Base-by-base conservation (phyloP, 306 rosid genomes). In the Fragaria iinumae region DNA sequence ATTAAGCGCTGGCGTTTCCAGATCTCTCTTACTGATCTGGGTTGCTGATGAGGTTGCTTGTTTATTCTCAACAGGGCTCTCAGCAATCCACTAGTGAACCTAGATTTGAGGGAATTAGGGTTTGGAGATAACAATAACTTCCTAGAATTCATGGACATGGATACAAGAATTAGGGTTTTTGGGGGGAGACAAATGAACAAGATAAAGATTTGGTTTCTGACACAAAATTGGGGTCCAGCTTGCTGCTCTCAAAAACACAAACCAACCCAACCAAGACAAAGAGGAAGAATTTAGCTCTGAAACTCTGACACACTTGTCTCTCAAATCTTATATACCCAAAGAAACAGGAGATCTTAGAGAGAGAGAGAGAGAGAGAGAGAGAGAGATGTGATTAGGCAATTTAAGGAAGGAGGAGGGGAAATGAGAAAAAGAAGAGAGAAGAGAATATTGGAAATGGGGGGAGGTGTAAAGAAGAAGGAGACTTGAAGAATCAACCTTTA, bases 391-490 rank as follows among this genome's bases (percentile, higher is more conserved):
- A 79, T 25, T 12, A 16, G 66, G 62, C 29, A 38, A 49, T 17
- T 75, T 68, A 52, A 44, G 25, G 75, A 74, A 16, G 75, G 47
- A 21, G 12, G 49, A 10, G 32, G 34, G 38, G 48, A 25, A 63
- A 74, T 27, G 63, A 67, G 65, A 68, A 23, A 36, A 49, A 38
- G 55, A 74, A 23, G 62, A 32, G 43, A 62, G 69, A 56, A 39
- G 25, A 55, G 68, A 69, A 69, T 56, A 69, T 69, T 80, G 70
- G 56, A 55, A 56, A 74, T 67, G 83, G 70, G 79, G 79, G 70
- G 83, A 74, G 83, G 79, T 67, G 79, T 80, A 69, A 67, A 67
- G 78, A 72, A 7, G 78, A 45, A 73, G 78, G 63, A 75, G 76
- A 55, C 57, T 49, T 36, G 39, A 25, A 50, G 74, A 80, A 75